Base-by-base conservation (phyloP, 768 basidiomycete genomes). In the Fibroporia radiculosa region DNA sequence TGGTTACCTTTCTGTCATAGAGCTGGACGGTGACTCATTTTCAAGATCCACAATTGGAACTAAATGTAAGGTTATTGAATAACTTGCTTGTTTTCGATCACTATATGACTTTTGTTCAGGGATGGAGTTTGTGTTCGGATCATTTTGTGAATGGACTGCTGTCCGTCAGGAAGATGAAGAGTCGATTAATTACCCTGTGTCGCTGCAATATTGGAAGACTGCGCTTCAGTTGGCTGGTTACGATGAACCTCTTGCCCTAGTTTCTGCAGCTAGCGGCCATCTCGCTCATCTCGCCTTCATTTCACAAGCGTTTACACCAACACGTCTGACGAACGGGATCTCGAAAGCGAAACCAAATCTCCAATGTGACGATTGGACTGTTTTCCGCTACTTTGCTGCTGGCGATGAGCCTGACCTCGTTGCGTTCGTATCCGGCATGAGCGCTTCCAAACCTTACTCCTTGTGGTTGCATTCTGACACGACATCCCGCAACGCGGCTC, bases 131-230 rank as follows among this genome's bases (percentile, higher is more conserved):
- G 26, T 48, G 24, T 48, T 48, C 24, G 53, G 53, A 8, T 40
- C 40, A 22, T 55, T 55, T 33, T 23, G 38, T 16, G 53, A 55
- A 28, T 53, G 53, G 53, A 51, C 50, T n/a, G 36, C 44, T 23
- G 45, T 49, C n/a, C 22, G 29, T 16, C 48, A 55, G 19, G 29
- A 38, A 6, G 37, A 49, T 25, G 7, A 29, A 10, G 24, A 27
- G 18, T 12, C 40, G 19, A 20, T 10, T 19, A 29, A 44, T n/a
- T 48, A 42, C 23, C 20, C 42, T 3, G 33, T 48, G 6, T 34
- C 47, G 7, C 44, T 34, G 4, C 13, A 29, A 18, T 11, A 42
- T 8, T 48, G 47, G 47, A 35, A 43, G 11, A 22, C 22, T 1
- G 41, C 5, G 14, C 42, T 48, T 2, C 14, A 44, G 23, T 18